Evolutionary conservation across 2,329 filamentous ascomycete genomes (phyloP), one percentile per base, ranked within the genome.

Genomic region (Moelleriella libera): DNA sequence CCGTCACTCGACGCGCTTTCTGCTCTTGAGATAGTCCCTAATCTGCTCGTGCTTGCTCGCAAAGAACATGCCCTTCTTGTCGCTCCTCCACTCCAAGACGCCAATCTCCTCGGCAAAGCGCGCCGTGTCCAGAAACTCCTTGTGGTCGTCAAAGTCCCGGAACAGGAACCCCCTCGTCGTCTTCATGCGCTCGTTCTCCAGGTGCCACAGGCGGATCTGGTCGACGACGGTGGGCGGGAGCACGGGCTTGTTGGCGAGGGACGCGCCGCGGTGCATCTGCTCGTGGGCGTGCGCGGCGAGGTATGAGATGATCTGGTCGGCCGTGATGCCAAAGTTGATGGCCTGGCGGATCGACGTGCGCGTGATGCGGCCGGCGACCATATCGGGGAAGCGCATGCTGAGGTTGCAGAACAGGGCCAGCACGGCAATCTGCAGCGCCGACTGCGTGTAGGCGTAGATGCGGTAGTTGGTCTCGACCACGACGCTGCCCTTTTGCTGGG

Each of bases 391-490:
- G 52, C 92, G 88, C 64, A 89, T 88, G 56, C 83, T 83, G 47
- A 98, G 81, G 50, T 84, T 83, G 45, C 83, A 79, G 68, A 98
- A 98, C 53, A 98, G 83, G 40, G 83, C 82, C 43, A 98, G 81
- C 50, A 98, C 88, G 47, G 88, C 88, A 53, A 97, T 98, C 64
- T 96, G 90, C 1, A 98, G 78, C 0, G 89, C 87, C 0, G 88
- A 95, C 34, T 85, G 83, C 6, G 94, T 97, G 69, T 98, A 98
- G 32, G 92, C 92, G 68, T 98, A 98, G 55, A 98, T 70, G 30
- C 92, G 85, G 69, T 96, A 97, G 68, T 98, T 98, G 7, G 92
- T 98, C 69, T 98, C 92, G 54, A 98, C 79, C 58, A 98, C 89
- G 60, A 98, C 88, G 68, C 88, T 92, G 52, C 89, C 89, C 57